Base-by-base conservation (phyloP, 2,329 filamentous ascomycete species). In the Corniculantispora saksenae region DNA sequence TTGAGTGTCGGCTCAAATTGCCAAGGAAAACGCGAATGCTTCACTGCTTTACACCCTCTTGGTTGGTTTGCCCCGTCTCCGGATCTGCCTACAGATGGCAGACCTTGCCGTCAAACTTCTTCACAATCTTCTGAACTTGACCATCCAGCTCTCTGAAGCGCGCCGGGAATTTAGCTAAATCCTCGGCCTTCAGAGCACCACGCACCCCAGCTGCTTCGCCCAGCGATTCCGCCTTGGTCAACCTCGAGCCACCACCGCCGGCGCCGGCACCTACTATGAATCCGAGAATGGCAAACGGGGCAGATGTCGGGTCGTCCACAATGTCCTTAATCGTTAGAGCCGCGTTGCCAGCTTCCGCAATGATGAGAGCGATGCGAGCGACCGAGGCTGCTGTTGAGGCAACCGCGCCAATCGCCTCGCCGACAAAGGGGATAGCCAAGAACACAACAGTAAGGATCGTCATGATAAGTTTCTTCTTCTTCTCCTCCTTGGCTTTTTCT, bases 381-480 rank as follows among this genome's bases (percentile, higher is more conserved):
- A 53, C 29, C 3, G 10, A 19, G 4, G 19, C 3, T 10, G 50
- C 50, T 10, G 50, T 25, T 4, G 5, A 23, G 12, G 5, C 50
- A 19, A 53, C 7, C n/a, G 50, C 4, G 7, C 23, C 23, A 4
- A 29, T 7, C 3, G 25, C 50, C 21, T 27, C 19, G 21, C 50
- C 50, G 23, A 23, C 23, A 29, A 53, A 81, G 17, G 83, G 83
- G 21, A 84, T 73, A 19, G 84, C 73, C 35, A 81, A 79, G 64
- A 85, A 75, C 56, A 80, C 51, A 63, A 82, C 81, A 66, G 82
- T 81, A 25, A 84, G 68, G 15, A 80, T 76, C 40, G 61, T 57
- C 17, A 74, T 21, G 32, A 75, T 68, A 1, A 75, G 68, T 2
- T 71, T 48, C 6, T 67, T 67, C 12, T 69, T 70, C 29, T 74